Evolutionary conservation across 371 early-diverging fungal species (phyloP), one percentile per base, ranked within the genome.

Genomic region (Furculomyces boomerangus): DNA sequence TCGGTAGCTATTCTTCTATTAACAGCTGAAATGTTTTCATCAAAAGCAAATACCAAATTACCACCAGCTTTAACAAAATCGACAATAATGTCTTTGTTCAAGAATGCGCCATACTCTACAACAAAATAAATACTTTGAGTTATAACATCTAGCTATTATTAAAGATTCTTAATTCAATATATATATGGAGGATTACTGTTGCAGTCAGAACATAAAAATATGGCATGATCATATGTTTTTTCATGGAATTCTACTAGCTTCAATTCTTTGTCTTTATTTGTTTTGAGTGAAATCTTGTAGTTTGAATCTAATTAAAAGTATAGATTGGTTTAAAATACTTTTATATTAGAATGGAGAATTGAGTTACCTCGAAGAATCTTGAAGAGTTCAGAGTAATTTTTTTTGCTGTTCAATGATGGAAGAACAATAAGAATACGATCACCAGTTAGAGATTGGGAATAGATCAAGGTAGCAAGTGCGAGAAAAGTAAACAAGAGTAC

Each of bases 1-100:
- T 94, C 92, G 59, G 75, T 66, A 16, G 81, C 83, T 31, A 97
- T 66, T 49, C 86, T 84, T 16, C 84, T 80, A n/a, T 85, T 57
- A 10, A 74, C 64, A 32, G 78, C 80, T n/a, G 80, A 75, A 20
- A 84, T 59, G 43, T 76, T 72, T 2, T 25, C 8, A 43, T 37
- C 45, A 1, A 76, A 77, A 1, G 84, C 86, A 20, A 90, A 58
- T 8, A 97, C 56, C 37, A 93, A 64, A 63, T 93, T 95, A n/a
- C 95, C 97, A 31, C 94, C 95, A 27, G 75, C 71, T 47, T 89
- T 80, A 30, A 93, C 79, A 66, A 86, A 97, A 44, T 88, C 76
- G 49, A 90, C 68, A 16, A 97, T 67, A 32, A 74, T 55, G n/a
- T 67, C 61, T 32, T 74, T 75, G 47, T 57, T 69, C 45, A 84